Evolutionary conservation across 1,139 yeast genomes (phyloP).

Genomic region (Spathaspora jeffriesii): DNA sequence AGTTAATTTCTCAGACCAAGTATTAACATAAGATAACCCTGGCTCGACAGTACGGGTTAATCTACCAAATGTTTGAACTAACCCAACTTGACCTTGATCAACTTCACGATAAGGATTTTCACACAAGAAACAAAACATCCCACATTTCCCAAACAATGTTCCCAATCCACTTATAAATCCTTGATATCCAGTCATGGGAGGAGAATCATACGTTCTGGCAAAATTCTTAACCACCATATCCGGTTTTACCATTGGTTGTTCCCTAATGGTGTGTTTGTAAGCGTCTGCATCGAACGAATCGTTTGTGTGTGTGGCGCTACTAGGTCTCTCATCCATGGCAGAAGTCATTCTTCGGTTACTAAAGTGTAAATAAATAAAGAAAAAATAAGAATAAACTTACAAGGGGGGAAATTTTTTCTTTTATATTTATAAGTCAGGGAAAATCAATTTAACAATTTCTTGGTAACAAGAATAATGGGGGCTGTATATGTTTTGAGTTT

Average conservation of each 20-base stretch:
- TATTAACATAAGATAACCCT: slow-evolving; percentile 66
- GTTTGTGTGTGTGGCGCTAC: slow-evolving; percentile 7
- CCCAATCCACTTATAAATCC: slow-evolving; percentile 47
- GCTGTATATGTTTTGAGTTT: neutral
- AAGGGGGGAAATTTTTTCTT: neutral
- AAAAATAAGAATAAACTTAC: neutral
- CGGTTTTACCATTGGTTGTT: slow-evolving; percentile 27
- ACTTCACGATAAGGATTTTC: slow-evolving; percentile 64
- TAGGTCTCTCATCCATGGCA: slow-evolving; percentile 8
- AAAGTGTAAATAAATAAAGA: neutral
- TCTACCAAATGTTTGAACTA: slow-evolving; percentile 70
- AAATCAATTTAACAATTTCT: neutral
- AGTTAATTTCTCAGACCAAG: slow-evolving; percentile 59
- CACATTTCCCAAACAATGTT: slow-evolving; percentile 50
- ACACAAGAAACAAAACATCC: slow-evolving; percentile 63
- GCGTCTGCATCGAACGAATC: slow-evolving; percentile 17
- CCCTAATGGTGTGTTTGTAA: slow-evolving; percentile 17
- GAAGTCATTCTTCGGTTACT: neutral
- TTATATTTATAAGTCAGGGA: no score
- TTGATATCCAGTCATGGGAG: slow-evolving; percentile 38
- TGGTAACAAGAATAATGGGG: neutral
- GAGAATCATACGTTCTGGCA: slow-evolving; percentile 38
- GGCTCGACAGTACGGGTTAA: slow-evolving; percentile 69
- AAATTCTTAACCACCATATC: slow-evolving; percentile 34
- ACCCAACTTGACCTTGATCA: slow-evolving; percentile 70